Evolutionary conservation across 2,329 filamentous ascomycete genomes (phyloP).

Genomic region (Colletotrichum sp.): DNA sequence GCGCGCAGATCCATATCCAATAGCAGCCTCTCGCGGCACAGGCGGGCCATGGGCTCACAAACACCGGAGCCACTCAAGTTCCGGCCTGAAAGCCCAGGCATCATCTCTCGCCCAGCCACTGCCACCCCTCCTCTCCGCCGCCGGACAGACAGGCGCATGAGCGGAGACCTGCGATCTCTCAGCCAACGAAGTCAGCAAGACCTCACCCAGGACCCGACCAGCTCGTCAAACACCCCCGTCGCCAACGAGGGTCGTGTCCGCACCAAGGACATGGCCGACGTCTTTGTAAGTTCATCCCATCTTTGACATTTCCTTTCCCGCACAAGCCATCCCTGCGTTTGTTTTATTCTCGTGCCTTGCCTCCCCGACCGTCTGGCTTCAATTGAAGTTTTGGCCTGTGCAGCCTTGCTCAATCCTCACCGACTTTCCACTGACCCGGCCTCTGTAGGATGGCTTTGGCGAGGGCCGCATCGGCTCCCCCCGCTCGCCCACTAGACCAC

Average conservation of each 20-base stretch:
- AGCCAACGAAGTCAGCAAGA: conserved; percentile 55
- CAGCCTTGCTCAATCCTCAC: background rate
- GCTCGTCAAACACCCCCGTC: conserved; percentile 63
- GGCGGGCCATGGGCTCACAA: conserved; percentile 24
- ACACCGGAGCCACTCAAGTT: conserved; percentile 60
- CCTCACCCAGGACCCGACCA: conserved; percentile 22
- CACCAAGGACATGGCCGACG: conserved; percentile 86
- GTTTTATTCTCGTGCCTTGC: background rate
- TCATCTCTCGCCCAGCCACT: conserved; percentile 51
- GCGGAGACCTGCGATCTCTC: conserved; percentile 77
- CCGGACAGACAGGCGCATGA: conserved; percentile 69
- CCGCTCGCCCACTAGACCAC: conserved; percentile 89
- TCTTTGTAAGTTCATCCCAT: conserved; percentile 76
- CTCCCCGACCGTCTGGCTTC: background rate
- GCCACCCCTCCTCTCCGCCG: conserved; percentile 75
- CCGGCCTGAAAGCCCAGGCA: conserved; percentile 69
- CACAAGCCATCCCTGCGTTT: background rate
- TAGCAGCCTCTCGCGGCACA: conserved; percentile 55
- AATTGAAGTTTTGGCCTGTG: background rate
- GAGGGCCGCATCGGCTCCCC: conserved; percentile 87
- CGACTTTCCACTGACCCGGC: conserved; percentile 20
- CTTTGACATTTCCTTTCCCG: conserved; percentile 6
- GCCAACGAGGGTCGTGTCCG: conserved; percentile 88
- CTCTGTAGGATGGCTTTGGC: conserved; percentile 86
- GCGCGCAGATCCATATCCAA: conserved; percentile 56